Percentiles rank a stretch among this genome's conserved stretches.
Conservation (phyloP, 164 flowering plant genomes). For the Liriodendron chinense region DNA sequence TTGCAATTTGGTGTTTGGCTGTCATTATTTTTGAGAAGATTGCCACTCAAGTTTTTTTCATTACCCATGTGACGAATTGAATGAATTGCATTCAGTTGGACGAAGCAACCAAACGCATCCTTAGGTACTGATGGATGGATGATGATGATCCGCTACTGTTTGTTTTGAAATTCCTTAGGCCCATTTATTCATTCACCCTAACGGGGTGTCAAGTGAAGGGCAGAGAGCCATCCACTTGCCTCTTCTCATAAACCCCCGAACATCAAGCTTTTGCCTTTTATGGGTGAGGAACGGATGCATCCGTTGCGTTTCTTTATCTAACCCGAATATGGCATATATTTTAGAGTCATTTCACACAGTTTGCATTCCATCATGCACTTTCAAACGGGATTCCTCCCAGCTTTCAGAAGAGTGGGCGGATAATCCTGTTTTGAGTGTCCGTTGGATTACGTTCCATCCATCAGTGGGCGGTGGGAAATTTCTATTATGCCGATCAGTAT, state of each 20-base stretch:
- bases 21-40: too few relatives aligned
- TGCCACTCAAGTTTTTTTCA: too few relatives aligned
- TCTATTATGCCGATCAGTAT: background rate
- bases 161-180: background rate
- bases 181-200: background rate
- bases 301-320: background rate
- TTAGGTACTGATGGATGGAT: too few relatives aligned
- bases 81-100: too few relatives aligned
- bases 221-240: background rate
- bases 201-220: background rate
- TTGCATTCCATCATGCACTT: background rate
- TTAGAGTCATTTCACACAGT: background rate
- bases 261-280: background rate
- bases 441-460: background rate
- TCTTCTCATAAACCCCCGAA: background rate
- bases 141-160: too few relatives aligned
- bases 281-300: background rate
- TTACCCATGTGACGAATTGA: too few relatives aligned
- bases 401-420: background rate
- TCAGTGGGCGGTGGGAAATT: background rate
- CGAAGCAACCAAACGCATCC: too few relatives aligned
- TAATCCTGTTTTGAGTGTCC: background rate
- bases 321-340: background rate
- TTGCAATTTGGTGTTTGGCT: too few relatives aligned
- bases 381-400: background rate